Evolutionary conservation across 1,284 basidiomycete genomes (phyloP).

Genomic region (Trichosporon asahii): DNA sequence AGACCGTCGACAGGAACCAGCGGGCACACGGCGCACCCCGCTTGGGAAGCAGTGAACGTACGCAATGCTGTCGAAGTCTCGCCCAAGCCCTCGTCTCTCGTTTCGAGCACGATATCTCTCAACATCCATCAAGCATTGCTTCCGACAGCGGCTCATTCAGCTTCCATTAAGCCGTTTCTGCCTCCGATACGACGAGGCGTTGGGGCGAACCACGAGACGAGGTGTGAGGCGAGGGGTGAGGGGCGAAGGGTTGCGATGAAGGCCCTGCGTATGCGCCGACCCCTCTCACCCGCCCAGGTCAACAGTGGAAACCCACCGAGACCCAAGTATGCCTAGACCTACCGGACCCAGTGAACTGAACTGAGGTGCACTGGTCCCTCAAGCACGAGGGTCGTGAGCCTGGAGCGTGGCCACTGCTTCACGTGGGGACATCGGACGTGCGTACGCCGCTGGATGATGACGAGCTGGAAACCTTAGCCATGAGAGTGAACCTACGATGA

Average conservation of each 20-base stretch:
- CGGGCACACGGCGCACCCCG: neutral
- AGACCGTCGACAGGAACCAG: neutral
- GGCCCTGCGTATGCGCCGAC: too few relatives aligned
- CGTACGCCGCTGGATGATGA: neutral
- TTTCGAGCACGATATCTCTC: neutral
- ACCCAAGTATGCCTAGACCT: neutral
- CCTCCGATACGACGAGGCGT: neutral
- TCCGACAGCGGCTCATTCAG: neutral
- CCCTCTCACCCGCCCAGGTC: neutral
- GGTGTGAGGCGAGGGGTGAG: too few relatives aligned
- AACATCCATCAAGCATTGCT: neutral
- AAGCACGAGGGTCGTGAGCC: neutral
- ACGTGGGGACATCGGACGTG: neutral
- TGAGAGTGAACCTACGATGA: neutral
- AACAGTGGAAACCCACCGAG: neutral
- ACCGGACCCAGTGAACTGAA: neutral
- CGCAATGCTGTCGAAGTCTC: neutral
- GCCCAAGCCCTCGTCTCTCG: neutral
- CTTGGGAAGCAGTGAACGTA: neutral
- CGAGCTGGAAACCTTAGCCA: neutral
- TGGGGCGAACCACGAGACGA: neutral
- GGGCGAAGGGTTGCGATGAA: too few relatives aligned
- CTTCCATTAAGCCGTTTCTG: neutral
- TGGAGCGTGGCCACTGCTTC: neutral
- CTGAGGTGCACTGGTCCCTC: neutral